A percentile compares a stretch with the other conserved stretches of the same genome.
These are phyloP conservation scores for Colletotrichum musae DNA, from an alignment of 2,329 filamentous ascomycete genomes.

Conservation along the genomic window DNA sequence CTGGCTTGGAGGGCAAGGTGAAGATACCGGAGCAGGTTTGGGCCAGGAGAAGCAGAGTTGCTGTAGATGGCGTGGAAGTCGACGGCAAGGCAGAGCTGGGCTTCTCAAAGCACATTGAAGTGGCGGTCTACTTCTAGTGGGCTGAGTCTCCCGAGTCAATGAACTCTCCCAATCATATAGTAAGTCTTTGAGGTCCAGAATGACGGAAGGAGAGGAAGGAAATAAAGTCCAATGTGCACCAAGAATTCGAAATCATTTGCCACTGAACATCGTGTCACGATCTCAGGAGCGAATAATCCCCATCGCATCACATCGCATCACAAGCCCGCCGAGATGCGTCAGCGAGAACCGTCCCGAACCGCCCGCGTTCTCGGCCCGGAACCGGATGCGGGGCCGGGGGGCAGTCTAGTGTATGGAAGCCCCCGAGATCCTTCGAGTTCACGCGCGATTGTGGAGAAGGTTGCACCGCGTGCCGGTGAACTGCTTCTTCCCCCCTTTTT, in stretches of 20 bases:
- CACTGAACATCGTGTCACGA: no score
- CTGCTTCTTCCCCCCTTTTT: no score
- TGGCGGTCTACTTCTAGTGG: conserved; percentile 2
- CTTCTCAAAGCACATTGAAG: conserved; percentile 8
- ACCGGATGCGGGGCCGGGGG: conserved; percentile 1
- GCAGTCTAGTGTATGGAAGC: background rate
- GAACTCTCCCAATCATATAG: no score
- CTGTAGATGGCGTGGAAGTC: background rate
- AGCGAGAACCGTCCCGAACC: background rate
- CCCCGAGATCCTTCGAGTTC: background rate
- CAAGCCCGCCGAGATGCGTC: background rate
- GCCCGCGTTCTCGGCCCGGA: conserved; percentile 7
- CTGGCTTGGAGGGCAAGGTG: conserved; percentile 8
- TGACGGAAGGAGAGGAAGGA: no score
- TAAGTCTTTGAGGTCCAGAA: no score
- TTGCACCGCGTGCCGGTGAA: background rate
- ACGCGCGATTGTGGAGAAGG: conserved; percentile 1
- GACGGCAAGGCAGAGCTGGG: background rate
- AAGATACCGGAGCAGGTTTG: conserved; percentile 4
- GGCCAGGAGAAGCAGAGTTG: background rate
- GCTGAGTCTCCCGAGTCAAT: no score
- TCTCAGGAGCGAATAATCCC: no score
- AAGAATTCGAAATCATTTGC: no score
- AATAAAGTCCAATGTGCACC: no score
- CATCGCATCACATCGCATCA: background rate